Base-by-base conservation (phyloP, 257 asterid genomes). In the Gentiana dahurica region DNA sequence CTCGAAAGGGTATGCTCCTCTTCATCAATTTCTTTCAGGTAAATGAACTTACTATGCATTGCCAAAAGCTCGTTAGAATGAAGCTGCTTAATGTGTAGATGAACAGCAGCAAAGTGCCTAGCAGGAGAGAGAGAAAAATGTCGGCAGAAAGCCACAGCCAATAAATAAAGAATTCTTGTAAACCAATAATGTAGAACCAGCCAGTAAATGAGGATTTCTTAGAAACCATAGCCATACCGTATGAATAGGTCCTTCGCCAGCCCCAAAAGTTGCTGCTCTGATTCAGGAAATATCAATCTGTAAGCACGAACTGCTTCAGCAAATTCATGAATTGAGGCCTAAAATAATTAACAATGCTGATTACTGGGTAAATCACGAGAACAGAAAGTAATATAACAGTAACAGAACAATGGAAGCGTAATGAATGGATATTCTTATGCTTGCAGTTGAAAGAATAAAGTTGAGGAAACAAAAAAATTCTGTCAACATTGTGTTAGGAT, bases 221-320 rank as follows among this genome's bases (percentile, higher is more conserved):
- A 33, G 36, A 35, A 53, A 53, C 6, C 15, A 36, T 3, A 35
- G 38, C 32, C 80, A 34, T 77, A 88, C 97, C 80, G 88, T 63
- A 69, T 74, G 69, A 86, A 79, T 53, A 88, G 81, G 66, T 88
- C 84, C 69, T 76, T 72, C 47, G 94, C 91, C 54, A 92, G 95
- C 70, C 81, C 84, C 71, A 78, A 76, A 72, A 88, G 89, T 65
- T 88, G 90, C 64, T 79, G 77, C 59, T 92, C 99, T 54, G 99
- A 81, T 76, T 92, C 80, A 68, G 80, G 78, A 72, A 92, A 88
- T 71, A 92, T 85, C 59, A 73, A 87, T 80, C 87, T 84, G 79
- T 92, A 92, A 49, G 97, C 99, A 59, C 95, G 95, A 63, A 86
- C 71, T 64, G 97, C 97, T 83, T 88, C 95, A 32, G 81, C 82